Percentiles rank a stretch among this genome's conserved stretches.
These are phyloP conservation scores for Fusarium sp. DNA, from an alignment of 2,329 filamentous ascomycete genomes.

Conservation along the genomic window DNA sequence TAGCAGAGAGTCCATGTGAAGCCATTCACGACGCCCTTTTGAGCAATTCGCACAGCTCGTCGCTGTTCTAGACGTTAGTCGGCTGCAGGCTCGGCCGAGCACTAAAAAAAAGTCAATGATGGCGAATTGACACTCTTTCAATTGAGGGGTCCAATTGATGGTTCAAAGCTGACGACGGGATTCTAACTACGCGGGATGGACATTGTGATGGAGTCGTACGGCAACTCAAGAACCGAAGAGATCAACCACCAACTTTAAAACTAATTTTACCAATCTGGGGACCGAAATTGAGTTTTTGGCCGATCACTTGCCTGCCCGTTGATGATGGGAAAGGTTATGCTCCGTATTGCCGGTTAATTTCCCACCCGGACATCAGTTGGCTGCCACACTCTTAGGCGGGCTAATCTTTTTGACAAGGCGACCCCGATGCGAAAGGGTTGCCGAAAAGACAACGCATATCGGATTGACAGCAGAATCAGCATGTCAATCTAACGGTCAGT, in stretches of 20 bases:
- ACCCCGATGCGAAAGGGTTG: not conserved
- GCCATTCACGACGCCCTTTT: not conserved
- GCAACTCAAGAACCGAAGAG: not conserved
- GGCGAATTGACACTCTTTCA: not conserved
- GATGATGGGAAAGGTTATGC: not conserved
- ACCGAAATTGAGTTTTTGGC: not conserved
- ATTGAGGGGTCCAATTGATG: not conserved
- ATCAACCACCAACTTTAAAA: not conserved
- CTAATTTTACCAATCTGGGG: not conserved
- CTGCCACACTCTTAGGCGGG: not conserved
- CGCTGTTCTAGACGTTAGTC: not conserved
- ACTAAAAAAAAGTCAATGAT: not conserved
- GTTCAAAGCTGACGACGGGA: not conserved
- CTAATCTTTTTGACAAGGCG: constrained; percentile 2
- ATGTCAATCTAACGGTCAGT: not conserved
- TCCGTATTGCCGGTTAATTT: constrained; percentile 12
- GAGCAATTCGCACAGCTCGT: not conserved
- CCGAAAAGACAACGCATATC: not conserved
- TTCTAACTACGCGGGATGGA: not conserved
- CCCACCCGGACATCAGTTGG: not conserved
- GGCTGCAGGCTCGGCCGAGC: not conserved
- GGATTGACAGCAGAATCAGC: not conserved
- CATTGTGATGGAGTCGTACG: not conserved
- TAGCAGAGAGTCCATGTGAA: not conserved
- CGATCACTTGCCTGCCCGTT: not conserved